Conservation (phyloP, 805 yeast genomes). For the Sungouiella blattae region DNA sequence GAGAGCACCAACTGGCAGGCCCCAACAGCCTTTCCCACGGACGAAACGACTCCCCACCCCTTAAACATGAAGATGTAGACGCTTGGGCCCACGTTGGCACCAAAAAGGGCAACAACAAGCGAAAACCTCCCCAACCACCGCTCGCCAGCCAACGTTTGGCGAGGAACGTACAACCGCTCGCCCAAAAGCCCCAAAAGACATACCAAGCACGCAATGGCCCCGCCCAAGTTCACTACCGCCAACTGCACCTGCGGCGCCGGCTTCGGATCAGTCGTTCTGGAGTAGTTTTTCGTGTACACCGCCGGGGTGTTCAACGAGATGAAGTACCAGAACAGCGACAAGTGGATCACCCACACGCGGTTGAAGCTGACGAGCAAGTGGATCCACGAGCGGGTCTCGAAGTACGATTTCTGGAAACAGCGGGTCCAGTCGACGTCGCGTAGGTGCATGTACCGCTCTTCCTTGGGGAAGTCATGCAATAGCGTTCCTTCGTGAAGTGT, state of each 20-base stretch:
- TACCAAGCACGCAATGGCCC: constrained; percentile 36
- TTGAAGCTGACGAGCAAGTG: constrained; percentile 48
- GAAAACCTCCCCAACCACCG: no score
- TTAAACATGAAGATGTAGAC: constrained; percentile 26
- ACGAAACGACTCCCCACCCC: constrained; percentile 22
- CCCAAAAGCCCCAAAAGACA: constrained; percentile 22
- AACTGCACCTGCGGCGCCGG: constrained; percentile 44
- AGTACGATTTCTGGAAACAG: constrained; percentile 43
- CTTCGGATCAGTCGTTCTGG: constrained; percentile 37
- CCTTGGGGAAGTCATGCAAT: constrained; percentile 25
- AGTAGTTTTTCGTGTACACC: constrained; percentile 42
- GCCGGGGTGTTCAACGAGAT: constrained; percentile 50
- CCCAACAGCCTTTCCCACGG: constrained; percentile 21
- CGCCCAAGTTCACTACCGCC: constrained; percentile 45
- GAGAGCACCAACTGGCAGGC: constrained; percentile 27
- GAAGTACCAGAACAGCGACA: constrained; percentile 49
- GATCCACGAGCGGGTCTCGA: constrained; percentile 48
- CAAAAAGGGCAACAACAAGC: constrained; percentile 14
- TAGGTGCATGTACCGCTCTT: constrained; percentile 29
- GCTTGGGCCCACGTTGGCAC: constrained; percentile 24
- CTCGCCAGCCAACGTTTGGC: constrained; percentile 22
- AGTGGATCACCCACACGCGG: constrained; percentile 52
- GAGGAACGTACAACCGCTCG: constrained; percentile 25
- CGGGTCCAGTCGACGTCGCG: constrained; percentile 38
- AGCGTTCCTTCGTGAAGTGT: constrained; percentile 28